Evolutionary conservation across 2,329 filamentous ascomycete species (phyloP), one percentile per base, ranked within the genome.

Genomic region (Helotiales sp.): DNA sequence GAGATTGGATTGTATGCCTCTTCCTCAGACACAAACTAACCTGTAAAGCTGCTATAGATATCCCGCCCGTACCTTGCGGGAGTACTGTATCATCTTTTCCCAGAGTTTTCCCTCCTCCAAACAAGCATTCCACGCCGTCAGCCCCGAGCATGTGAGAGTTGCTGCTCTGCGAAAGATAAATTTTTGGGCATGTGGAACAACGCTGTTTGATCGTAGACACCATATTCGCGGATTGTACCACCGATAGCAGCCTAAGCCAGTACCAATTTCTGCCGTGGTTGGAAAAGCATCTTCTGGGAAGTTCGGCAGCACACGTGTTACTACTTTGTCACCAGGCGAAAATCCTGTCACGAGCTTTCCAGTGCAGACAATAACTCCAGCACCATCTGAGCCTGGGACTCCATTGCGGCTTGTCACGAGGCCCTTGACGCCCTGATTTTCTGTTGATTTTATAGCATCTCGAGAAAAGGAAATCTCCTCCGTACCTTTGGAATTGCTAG

Each of bases 41-140:
- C 24, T 81, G 79, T 7, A 81, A 58, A 3, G 75, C 75, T 5
- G 78, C 78, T 1, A 81, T 69, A 54, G 77, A 78, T 7, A 82
- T 79, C 2, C 80, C 81, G 1, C 81, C 80, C 0, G 78, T 82
- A 5, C 80, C 80, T 55, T 81, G 80, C 1, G 79, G 75, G 1
- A 82, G 72, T 0, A 82, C 73, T 73, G 74, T 77, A 11, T 77
- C 72, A 0, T 75, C 78, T 0, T 69, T 62, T 0, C 80, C 80
- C 2, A 83, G 79, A 45, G 80, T 77, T 7, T 34, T 20, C 1
- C 72, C 65, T 0, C 80, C 79, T 15, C 84, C 83, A 60, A 84
- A 83, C 61, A 87, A 76, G 80, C 78, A 76, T 84, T 86, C 82
- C 81, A 85, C 0, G 85, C 84, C 0, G 85, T 86, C 52, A 84